Base-by-base conservation (phyloP, 2,329 filamentous ascomycete species). In the Fusarium redolens region DNA sequence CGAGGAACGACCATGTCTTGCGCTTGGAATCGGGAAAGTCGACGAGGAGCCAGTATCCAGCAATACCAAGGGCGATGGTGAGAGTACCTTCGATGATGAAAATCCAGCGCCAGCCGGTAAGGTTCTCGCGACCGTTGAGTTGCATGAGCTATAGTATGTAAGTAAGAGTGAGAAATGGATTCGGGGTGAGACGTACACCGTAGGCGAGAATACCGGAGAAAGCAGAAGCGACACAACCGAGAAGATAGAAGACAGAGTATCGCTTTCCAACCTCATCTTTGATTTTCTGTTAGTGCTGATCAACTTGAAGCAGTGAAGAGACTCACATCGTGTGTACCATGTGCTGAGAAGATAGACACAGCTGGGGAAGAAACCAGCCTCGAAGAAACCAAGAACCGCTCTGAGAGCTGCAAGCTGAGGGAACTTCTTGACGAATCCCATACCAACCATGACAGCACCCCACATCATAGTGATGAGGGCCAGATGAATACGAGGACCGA, bases 311-410 rank as follows among this genome's bases (percentile, higher is more conserved):
- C 7, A 10, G 11, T 12, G 4, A 7, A 11, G 25, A 7, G 14
- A 79, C 86, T 85, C 80, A 89, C 88, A 91, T 80, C 90, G 82
- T 1, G 90, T 91, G 77, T 92, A 93, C 91, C 91, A 94, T 40
- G 90, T 92, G 67, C 89, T 91, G n/a, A 94, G 86, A 10, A 94
- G 83, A 77, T 93, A 94, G 1, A 92, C 90, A 56, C 88, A 91
- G 57, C 89, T 88, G 0, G 92, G 91, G 80, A 93, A 94, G 81
- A 92, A 93, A 0, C 92, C 89, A n/a, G 89, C 88, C 78, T 93
- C 92, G 31, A 93, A 85, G 4, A 91, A 70, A 54, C 92, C 92
- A 20, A 92, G 84, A 4, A 93, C 61, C 0, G 90, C 81, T 48
- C 91, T 83, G 43, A 91, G 80, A 1, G 82, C 89, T 0, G 89